Percentiles rank a stretch among this genome's conserved stretches.
Evolutionary conservation across 495 filamentous ascomycete species (phyloP).

Genomic region (Aspergillus kassunensis): DNA sequence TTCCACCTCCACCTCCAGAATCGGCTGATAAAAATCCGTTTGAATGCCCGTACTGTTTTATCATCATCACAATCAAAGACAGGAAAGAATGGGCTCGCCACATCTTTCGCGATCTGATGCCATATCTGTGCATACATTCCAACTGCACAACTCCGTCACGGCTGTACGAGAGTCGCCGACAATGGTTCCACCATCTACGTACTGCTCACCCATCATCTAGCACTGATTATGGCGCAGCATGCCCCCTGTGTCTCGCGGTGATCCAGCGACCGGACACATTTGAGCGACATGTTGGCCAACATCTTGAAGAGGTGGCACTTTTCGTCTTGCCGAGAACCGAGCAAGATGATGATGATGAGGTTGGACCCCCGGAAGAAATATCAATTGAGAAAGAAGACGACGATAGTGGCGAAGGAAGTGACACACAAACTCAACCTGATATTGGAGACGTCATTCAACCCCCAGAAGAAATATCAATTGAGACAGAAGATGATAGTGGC

Average conservation of each 20-base stretch:
- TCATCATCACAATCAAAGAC: constrained; percentile 13
- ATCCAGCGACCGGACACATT: background rate
- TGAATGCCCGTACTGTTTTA: constrained; percentile 29
- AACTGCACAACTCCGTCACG: constrained; percentile 16
- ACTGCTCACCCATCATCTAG: background rate
- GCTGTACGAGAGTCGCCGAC: constrained; percentile 19
- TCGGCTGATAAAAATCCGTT: constrained; percentile 11
- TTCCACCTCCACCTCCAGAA: constrained; percentile 12
- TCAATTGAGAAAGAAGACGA: background rate
- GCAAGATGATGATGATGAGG: background rate
- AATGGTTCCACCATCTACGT: constrained; percentile 24
- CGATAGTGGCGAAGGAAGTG: no score
- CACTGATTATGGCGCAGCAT: background rate
- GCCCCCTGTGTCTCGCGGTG: constrained; percentile 2
- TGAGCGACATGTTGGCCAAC: constrained; percentile 14
- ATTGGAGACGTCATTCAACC: no score
- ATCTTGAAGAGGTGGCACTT: constrained; percentile 19
- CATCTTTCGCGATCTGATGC: constrained; percentile 28
- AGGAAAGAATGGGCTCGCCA: constrained; percentile 20
- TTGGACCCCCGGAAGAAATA: background rate
- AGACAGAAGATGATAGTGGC: no score
- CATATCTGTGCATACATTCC: constrained; percentile 23
- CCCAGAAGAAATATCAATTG: no score
- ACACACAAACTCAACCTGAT: no score
- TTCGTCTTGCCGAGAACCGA: constrained; percentile 1